Percentiles rank a stretch among this genome's conserved stretches.
Evolutionary conservation across 2,329 filamentous ascomycete species (phyloP).

Genomic region (Penicillium sp.): DNA sequence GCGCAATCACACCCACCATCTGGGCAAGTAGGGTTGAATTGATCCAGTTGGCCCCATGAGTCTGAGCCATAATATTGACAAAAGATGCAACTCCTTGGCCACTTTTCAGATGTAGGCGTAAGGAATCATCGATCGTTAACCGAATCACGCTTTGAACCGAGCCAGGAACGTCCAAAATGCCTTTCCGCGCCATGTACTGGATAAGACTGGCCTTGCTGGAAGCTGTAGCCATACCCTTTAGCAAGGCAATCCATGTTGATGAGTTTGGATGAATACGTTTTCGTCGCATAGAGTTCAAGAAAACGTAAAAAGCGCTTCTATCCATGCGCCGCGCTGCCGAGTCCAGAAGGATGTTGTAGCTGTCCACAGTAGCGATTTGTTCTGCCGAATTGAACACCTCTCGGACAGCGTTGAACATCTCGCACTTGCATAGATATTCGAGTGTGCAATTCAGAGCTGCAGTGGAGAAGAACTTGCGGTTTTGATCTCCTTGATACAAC

Average conservation of each 20-base stretch:
- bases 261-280: slow-evolving; percentile 39
- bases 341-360: slow-evolving; percentile 47
- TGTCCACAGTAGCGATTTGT: slow-evolving; percentile 38
- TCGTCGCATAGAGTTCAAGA: slow-evolving; percentile 41
- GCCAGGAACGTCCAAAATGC: slow-evolving; percentile 26
- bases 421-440: slow-evolving; percentile 35
- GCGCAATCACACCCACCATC: slow-evolving; percentile 36
- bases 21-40: slow-evolving; percentile 34
- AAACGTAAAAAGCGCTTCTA: slow-evolving; percentile 37
- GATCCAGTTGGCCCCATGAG: slow-evolving; percentile 40
- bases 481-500: slow-evolving; percentile 34
- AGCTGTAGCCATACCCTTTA: slow-evolving; percentile 29
- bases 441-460: slow-evolving; percentile 43
- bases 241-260: slow-evolving; percentile 44
- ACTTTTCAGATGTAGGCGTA: slow-evolving; percentile 33
- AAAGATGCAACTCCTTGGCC: slow-evolving; percentile 37
- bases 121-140: slow-evolving; percentile 32
- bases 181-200: slow-evolving; percentile 31
- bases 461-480: slow-evolving; percentile 36
- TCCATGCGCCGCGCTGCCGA: slow-evolving; percentile 39
- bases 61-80: slow-evolving; percentile 36
- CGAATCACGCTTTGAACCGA: slow-evolving; percentile 28
- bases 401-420: slow-evolving; percentile 31
- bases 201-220: slow-evolving; percentile 29
- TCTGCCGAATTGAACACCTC: slow-evolving; percentile 36